Percentiles rank a stretch among this genome's conserved stretches.
phyloP scores from a whole-genome alignment of 2,329 filamentous ascomycete genomes.

The Hypoxylon sp. region DNA sequence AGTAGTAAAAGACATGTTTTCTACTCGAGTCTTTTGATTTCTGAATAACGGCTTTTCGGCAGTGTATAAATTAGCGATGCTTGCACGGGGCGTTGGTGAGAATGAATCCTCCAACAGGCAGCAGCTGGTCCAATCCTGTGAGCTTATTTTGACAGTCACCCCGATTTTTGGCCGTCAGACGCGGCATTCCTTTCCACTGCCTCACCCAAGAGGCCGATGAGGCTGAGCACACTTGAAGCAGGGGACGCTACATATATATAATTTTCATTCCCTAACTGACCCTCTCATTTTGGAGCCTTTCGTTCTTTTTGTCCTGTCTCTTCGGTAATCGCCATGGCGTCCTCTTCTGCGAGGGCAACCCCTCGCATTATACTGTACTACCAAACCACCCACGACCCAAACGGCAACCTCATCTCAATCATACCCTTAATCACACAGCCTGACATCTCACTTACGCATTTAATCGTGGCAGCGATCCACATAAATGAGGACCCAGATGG shows the following conservation, averaged over 20 bases:
- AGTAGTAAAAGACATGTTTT: no score
- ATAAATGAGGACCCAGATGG: conserved; percentile 76
- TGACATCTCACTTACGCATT: conserved; percentile 70
- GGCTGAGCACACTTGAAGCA: background rate
- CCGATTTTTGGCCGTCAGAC: conserved; percentile 7
- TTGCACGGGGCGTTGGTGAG: background rate
- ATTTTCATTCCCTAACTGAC: background rate
- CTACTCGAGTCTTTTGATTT: background rate
- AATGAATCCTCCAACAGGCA: conserved; percentile 1
- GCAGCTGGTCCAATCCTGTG: conserved; percentile 6
- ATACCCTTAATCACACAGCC: conserved; percentile 59
- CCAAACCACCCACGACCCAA: conserved; percentile 60
- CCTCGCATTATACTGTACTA: conserved; percentile 53
- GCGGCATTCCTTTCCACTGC: background rate
- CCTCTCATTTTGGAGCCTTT: background rate
- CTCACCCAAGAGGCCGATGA: conserved; percentile 13
- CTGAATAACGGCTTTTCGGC: background rate
- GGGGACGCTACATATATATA: background rate
- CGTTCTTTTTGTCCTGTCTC: background rate
- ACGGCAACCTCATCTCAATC: conserved; percentile 58
- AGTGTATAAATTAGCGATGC: background rate
- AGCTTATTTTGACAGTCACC: conserved; percentile 34
- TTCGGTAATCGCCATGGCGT: conserved; percentile 41
- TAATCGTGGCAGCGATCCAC: conserved; percentile 85
- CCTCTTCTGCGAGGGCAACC: conserved; percentile 36